These are phyloP conservation scores for Penicillium sp. DNA, from an alignment of 2,329 filamentous ascomycete genomes.

Conservation along the genomic window DNA sequence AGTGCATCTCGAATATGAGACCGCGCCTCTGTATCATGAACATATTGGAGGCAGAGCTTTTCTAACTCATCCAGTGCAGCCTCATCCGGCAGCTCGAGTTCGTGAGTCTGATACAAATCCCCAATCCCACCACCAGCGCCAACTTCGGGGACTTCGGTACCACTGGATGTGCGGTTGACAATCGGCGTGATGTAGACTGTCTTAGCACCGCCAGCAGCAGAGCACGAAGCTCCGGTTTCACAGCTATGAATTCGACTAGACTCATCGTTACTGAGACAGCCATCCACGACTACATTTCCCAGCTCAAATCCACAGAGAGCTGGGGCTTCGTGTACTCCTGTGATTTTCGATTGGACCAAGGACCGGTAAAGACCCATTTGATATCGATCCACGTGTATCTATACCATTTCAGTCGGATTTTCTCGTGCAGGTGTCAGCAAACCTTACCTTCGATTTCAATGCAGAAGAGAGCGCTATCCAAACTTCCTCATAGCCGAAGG, in stretches of 20 bases:
- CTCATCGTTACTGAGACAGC: constrained; percentile 69
- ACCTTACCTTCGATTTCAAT: constrained; percentile 61
- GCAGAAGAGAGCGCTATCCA: constrained; percentile 78
- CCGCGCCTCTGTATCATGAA: constrained; percentile 31
- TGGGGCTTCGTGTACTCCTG: constrained; percentile 60
- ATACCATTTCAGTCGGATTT: constrained; percentile 10
- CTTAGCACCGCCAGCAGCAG: constrained; percentile 43
- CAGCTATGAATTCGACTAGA: constrained; percentile 79
- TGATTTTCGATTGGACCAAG: constrained; percentile 46
- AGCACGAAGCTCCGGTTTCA: constrained; percentile 63
- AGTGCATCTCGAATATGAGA: constrained; percentile 33
- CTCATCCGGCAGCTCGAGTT: constrained; percentile 60
- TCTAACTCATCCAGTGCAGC: constrained; percentile 55
- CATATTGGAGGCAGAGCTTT: constrained; percentile 50
- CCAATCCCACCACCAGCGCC: constrained; percentile 79
- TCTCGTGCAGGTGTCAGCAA: not conserved
- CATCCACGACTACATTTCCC: constrained; percentile 69
- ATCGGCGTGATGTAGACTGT: constrained; percentile 79
- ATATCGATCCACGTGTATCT: constrained; percentile 83
- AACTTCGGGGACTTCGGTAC: constrained; percentile 67
- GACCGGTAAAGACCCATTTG: constrained; percentile 72
- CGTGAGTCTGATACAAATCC: constrained; percentile 68
- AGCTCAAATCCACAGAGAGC: constrained; percentile 71
- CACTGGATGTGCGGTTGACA: constrained; percentile 60
- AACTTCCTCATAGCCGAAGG: constrained; percentile 89